Base-by-base conservation (phyloP, 2,329 filamentous ascomycete species). In the Microcera coccophila region DNA sequence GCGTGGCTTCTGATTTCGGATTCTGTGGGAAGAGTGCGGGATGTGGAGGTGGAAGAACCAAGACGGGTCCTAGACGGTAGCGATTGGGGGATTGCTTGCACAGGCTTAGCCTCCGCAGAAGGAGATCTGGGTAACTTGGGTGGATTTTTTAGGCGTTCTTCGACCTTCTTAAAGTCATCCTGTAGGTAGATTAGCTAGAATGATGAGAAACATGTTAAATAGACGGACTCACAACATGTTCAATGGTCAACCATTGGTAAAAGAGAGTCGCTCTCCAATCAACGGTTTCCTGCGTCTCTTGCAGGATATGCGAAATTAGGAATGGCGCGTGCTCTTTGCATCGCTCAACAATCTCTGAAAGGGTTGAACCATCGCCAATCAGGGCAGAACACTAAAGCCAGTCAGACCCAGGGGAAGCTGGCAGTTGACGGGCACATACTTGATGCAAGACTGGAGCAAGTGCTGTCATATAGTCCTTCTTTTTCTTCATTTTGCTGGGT, bases 361-460 rank as follows among this genome's bases (percentile, higher is more conserved):
- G 61, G 1, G 75, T 71, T 21, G 70, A 65, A 8, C 76, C 77
- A 47, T 80, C 74, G 11, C 78, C 78, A 15, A 72, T 62, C 36
- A 58, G 64, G n/a, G 72, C 59, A 16, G 75, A 72, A 52, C 79
- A 81, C 68, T 77, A 44, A 11, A 29, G 16, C 32, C 16, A 21
- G 42, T 48, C 32, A 26, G 24, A 38, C 10, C 19, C 8, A 20
- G 38, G 19, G n/a, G 36, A 16, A 15, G 12, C 8, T n/a, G 26
- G 36, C 16, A 10, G 5, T 9, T 2, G 17, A 9, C n/a, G n/a
- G 31, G 18, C n/a, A 39, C 49, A 21, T 33, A 65, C 62, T 46
- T 63, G 48, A 22, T 64, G 60, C 16, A 70, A 66, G 17, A 68
- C 50, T 12, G 45, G 44, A 5, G 56, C 40, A 5, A 67, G 50